A percentile compares a stretch with the other conserved stretches of the same genome.
These are phyloP conservation scores for Hypoxylon subgilvum DNA, from an alignment of 495 filamentous ascomycete species.

Conservation along the genomic window DNA sequence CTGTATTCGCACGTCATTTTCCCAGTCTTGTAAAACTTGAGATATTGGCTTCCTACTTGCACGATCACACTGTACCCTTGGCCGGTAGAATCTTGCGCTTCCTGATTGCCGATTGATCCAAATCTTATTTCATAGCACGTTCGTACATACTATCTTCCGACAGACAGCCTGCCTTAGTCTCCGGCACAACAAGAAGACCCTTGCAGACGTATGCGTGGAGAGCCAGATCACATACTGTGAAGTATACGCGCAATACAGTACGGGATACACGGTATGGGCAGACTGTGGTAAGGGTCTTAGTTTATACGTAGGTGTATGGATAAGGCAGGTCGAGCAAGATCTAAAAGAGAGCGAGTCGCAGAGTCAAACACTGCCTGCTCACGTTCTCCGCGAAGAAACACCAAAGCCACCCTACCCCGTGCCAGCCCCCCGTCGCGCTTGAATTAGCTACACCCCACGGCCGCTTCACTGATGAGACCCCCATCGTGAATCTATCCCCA, in stretches of 20 bases:
- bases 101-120: slow-evolving; percentile 27
- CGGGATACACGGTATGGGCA: too few relatives aligned
- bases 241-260: slow-evolving; percentile 21
- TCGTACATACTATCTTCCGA: slow-evolving; percentile 9
- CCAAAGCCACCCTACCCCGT: slow-evolving; percentile 37
- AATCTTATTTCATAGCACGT: slow-evolving; percentile 20
- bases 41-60: slow-evolving; percentile 13
- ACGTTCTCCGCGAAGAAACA: slow-evolving; percentile 29
- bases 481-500: slow-evolving; percentile 13
- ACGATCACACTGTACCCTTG: slow-evolving; percentile 26
- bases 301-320: slow-evolving; percentile 15
- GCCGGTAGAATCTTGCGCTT: slow-evolving; percentile 8
- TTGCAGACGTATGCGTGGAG: slow-evolving; percentile 33
- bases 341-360: slow-evolving; percentile 27
- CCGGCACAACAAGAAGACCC: slow-evolving; percentile 25
- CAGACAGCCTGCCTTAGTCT: slow-evolving; percentile 1
- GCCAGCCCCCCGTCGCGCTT: slow-evolving; percentile 31
- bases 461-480: neutral
- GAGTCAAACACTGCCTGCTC: slow-evolving; percentile 35
- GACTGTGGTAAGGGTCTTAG: too few relatives aligned
- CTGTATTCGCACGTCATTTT: slow-evolving; percentile 16
- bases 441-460: slow-evolving; percentile 25
- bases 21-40: slow-evolving; percentile 4
- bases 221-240: too few relatives aligned
- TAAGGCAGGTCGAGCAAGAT: slow-evolving; percentile 39